These are phyloP conservation scores for Taphrina flavorubra DNA, from an alignment of 1,139 yeast genomes.

Conservation along the genomic window DNA sequence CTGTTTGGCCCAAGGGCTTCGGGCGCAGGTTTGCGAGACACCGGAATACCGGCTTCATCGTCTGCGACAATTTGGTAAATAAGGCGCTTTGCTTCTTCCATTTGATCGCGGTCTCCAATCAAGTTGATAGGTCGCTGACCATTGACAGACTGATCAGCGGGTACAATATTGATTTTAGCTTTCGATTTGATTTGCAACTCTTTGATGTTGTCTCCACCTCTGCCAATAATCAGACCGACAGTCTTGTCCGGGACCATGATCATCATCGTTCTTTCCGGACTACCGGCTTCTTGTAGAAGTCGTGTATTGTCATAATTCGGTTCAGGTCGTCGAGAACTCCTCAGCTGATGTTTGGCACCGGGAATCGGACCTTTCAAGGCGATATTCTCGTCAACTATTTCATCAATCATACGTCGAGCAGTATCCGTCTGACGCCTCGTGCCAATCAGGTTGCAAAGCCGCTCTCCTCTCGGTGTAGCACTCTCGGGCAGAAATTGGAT, in stretches of 20 bases:
- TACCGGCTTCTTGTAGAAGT: constrained; percentile 37
- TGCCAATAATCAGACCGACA: constrained; percentile 46
- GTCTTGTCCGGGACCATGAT: constrained; percentile 44
- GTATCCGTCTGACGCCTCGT: constrained; percentile 43
- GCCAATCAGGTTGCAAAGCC: constrained; percentile 47
- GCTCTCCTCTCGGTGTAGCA: constrained; percentile 43
- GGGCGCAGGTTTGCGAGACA: constrained; percentile 36
- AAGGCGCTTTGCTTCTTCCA: constrained; percentile 40
- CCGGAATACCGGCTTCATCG: constrained; percentile 40
- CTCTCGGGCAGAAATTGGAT: constrained; percentile 46
- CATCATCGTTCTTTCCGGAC: constrained; percentile 36
- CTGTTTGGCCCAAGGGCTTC: constrained; percentile 36
- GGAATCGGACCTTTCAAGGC: constrained; percentile 44
- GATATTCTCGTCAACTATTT: constrained; percentile 46
- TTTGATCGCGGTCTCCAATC: constrained; percentile 43
- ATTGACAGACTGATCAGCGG: constrained; percentile 42
- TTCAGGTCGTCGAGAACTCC: constrained; percentile 26
- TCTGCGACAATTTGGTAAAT: constrained; percentile 43
- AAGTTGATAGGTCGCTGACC: constrained; percentile 44
- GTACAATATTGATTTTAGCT: constrained; percentile 44
- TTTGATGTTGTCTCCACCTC: constrained; percentile 47
- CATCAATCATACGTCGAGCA: constrained; percentile 45
- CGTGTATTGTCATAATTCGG: constrained; percentile 37
- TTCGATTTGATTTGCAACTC: constrained; percentile 43
- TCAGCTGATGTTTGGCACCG: constrained; percentile 43